Evolutionary conservation across 495 filamentous ascomycete species (phyloP).

Genomic region (Letharia lupina): DNA sequence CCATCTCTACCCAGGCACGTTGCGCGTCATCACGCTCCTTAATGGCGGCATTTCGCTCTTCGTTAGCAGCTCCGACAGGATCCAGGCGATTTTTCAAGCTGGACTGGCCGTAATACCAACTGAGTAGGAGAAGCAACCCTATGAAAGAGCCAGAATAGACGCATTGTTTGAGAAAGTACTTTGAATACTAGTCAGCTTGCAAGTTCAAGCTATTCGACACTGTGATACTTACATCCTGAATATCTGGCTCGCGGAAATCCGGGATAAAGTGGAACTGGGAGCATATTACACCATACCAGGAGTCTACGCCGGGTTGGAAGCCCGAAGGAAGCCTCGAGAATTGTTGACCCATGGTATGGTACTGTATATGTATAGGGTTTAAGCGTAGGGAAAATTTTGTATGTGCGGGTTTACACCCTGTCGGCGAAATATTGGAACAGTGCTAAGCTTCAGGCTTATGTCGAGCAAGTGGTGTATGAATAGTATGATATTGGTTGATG

Average conservation of each 20-base stretch:
- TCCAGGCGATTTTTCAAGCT: neutral
- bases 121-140: neutral
- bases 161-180: neutral
- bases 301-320: neutral
- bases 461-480: neutral
- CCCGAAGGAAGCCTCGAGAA: neutral
- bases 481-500: neutral
- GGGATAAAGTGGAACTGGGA: neutral
- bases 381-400: neutral
- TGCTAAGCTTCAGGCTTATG: neutral
- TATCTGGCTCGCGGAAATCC: neutral
- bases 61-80: neutral
- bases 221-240: neutral
- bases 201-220: neutral
- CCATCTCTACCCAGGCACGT: neutral
- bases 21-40: neutral
- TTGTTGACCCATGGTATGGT: neutral
- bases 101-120: neutral
- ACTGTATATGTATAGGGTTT: neutral
- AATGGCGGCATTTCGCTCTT: neutral
- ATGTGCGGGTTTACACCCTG: neutral
- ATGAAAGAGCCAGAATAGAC: neutral
- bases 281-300: neutral
- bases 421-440: neutral
- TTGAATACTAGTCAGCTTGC: neutral